These are phyloP conservation scores for Artomyces pyxidatus DNA, from an alignment of 768 basidiomycete genomes.

Conservation along the genomic window DNA sequence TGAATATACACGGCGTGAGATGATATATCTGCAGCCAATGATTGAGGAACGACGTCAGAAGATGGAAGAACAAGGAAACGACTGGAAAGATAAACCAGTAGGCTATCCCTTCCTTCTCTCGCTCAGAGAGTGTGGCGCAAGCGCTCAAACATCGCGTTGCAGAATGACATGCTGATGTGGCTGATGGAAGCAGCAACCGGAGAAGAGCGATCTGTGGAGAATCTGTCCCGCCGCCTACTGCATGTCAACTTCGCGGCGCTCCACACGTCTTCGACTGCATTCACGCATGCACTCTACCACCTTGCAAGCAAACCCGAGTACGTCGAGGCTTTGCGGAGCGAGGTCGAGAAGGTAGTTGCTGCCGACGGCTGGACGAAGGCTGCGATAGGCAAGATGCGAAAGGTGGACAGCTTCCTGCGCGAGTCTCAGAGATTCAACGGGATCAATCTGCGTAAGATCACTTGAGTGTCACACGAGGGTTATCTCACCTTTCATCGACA, in stretches of 20 bases:
- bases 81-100: constrained; percentile 4
- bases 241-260: constrained; percentile 31
- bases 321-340: constrained; percentile 17
- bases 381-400: constrained; percentile 15
- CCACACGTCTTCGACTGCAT: constrained; percentile 28
- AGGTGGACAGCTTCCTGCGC: constrained; percentile 21
- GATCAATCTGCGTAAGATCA: constrained; percentile 1
- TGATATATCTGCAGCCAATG: background rate
- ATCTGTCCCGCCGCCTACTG: constrained; percentile 25
- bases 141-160: constrained; percentile 1
- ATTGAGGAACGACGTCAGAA: background rate
- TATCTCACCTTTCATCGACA: background rate
- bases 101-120: background rate
- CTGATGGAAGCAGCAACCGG: constrained; percentile 27
- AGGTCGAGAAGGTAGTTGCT: constrained; percentile 11
- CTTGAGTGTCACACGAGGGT: too few species aligned
- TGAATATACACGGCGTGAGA: background rate
- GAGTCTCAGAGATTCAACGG: constrained; percentile 16
- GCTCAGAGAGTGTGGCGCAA: too few species aligned
- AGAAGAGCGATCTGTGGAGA: constrained; percentile 22
- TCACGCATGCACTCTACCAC: constrained; percentile 12
- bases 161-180: constrained; percentile 36
- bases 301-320: constrained; percentile 19
- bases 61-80: background rate
- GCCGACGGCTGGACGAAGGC: constrained; percentile 20